These are phyloP conservation scores for Citrullus amarus DNA, from an alignment of 306 rosid species.

Conservation along the genomic window DNA sequence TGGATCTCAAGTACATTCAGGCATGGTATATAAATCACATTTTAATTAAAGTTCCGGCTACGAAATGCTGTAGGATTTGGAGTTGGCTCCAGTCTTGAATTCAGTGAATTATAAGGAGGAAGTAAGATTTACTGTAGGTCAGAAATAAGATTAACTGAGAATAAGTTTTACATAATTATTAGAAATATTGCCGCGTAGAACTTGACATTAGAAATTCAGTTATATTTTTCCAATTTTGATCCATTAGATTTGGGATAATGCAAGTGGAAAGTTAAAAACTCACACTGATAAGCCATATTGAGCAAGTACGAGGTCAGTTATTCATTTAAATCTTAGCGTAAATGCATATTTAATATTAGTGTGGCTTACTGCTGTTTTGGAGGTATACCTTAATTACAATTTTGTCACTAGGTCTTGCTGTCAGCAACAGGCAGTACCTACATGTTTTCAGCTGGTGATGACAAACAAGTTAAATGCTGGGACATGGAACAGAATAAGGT, in stretches of 20 bases:
- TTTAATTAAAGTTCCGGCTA: not conserved
- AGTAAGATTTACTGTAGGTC: not conserved
- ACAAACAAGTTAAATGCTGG: conserved; percentile 98
- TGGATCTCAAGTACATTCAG: not conserved
- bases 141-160: not conserved
- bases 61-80: not conserved
- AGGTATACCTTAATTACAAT: not conserved
- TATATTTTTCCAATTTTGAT: conserved; percentile 13
- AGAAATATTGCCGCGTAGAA: not conserved
- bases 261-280: conserved; percentile 70
- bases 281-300: conserved; percentile 90
- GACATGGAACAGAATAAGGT: conserved; percentile 99
- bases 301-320: conserved; percentile 75
- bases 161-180: not conserved
- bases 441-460: conserved; percentile 99
- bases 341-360: not conserved
- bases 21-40: not conserved
- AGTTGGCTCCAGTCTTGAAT: not conserved
- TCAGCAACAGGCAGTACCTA: conserved; percentile 82
- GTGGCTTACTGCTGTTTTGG: not conserved
- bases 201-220: not conserved
- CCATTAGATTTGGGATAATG: conserved; percentile 92
- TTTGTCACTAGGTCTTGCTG: conserved; percentile 67
- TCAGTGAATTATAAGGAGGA: not conserved
- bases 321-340: conserved; percentile 8